Evolutionary conservation across 75 land plant species (phyloP).

Genomic region (Picea sitchensis): DNA sequence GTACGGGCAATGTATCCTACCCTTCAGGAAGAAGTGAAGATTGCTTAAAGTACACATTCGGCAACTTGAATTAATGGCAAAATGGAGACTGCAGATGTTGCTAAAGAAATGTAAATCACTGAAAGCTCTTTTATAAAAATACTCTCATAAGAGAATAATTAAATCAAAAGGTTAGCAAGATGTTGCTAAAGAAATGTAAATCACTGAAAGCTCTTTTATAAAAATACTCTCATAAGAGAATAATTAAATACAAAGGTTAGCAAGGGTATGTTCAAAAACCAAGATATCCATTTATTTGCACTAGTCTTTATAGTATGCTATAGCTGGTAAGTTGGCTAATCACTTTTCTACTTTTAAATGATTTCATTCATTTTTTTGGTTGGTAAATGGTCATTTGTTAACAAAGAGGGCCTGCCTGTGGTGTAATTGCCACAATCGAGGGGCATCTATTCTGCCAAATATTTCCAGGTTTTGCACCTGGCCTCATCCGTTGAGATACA

Average conservation of each 20-base stretch:
- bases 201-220: background rate
- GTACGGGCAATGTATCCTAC: constrained; percentile 38
- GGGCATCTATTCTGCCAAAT: no score
- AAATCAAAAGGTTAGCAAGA: constrained; percentile 14
- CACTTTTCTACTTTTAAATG: no score
- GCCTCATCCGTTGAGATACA: no score
- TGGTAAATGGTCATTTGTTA: no score
- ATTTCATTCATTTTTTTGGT: no score
- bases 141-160: background rate
- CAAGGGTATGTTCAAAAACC: no score
- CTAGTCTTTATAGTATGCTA: no score
- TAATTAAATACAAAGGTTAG: background rate
- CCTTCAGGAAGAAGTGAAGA: constrained; percentile 58
- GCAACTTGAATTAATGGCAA: constrained; percentile 17
- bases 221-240: background rate
- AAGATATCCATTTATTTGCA: no score
- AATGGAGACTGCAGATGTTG: constrained; percentile 63
- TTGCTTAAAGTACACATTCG: constrained; percentile 22
- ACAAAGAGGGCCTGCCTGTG: no score
- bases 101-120: constrained; percentile 63
- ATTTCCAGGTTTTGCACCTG: no score
- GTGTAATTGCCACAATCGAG: no score
- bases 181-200: constrained; percentile 69
- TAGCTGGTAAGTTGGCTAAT: no score
- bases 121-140: background rate